Evolutionary conservation across 2,329 filamentous ascomycete species (phyloP).

Genomic region (Ophiognomonia clavigignenti-juglandacearum): DNA sequence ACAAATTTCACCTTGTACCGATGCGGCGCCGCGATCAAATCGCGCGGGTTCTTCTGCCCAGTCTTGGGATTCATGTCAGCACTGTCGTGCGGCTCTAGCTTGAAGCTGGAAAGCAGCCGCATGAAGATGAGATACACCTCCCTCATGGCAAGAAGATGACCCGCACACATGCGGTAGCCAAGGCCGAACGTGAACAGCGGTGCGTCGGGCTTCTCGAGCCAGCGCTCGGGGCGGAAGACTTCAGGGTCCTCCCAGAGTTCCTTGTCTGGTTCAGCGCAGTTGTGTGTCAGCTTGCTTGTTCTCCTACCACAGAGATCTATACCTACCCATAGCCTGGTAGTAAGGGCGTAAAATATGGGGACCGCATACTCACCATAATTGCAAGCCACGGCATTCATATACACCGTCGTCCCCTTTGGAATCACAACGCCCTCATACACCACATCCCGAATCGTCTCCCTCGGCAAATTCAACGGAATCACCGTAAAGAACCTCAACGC

Average conservation of each 20-base stretch:
- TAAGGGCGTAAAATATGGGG: neutral
- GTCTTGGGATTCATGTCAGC: constrained; percentile 8
- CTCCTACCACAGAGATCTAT: too few species aligned
- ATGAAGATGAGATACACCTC: constrained; percentile 49
- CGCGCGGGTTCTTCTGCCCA: constrained; percentile 11
- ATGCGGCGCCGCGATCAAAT: constrained; percentile 8
- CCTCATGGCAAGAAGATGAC: constrained; percentile 47
- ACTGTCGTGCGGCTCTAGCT: constrained; percentile 28
- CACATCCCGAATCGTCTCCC: constrained; percentile 55
- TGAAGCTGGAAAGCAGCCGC: constrained; percentile 44
- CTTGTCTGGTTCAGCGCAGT: constrained; percentile 34
- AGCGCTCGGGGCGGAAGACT: constrained; percentile 49
- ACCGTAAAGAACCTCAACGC: constrained; percentile 60
- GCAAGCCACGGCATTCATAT: constrained; percentile 52
- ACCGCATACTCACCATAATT: constrained; percentile 6
- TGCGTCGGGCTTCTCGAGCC: constrained; percentile 32
- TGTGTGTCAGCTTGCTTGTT: neutral
- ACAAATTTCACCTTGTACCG: constrained; percentile 12
- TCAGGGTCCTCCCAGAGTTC: constrained; percentile 61
- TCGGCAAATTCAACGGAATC: constrained; percentile 59
- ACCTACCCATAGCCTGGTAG: too few species aligned
- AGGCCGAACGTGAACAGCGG: constrained; percentile 51
- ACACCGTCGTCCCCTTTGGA: constrained; percentile 58
- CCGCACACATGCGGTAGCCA: constrained; percentile 50
- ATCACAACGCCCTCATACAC: constrained; percentile 49